Percentiles rank a stretch among this genome's conserved stretches.
phyloP scores from a whole-genome alignment of 2,329 filamentous ascomycete genomes.

The Penicillium crustosum region DNA sequence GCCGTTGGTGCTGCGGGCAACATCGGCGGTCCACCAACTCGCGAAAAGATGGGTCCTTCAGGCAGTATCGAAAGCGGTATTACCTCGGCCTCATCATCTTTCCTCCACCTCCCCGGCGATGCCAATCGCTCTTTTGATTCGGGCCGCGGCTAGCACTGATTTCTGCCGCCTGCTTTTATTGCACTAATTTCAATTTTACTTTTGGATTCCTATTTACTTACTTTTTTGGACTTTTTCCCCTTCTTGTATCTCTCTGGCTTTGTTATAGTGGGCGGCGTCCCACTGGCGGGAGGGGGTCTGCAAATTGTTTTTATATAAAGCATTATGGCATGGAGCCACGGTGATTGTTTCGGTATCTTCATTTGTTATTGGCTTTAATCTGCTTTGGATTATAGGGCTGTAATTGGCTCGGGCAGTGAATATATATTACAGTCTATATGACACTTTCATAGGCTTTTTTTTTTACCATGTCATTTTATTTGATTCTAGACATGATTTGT shows the following conservation, averaged over 20 bases:
- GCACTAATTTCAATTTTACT: constrained; percentile 4
- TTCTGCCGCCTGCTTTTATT: constrained; percentile 3
- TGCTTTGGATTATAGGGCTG: constrained; percentile 13
- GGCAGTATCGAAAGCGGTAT: constrained; percentile 20
- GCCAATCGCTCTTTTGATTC: constrained; percentile 20
- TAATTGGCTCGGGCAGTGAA: constrained; percentile 11
- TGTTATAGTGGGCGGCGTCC: constrained; percentile 26
- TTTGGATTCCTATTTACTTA: constrained; percentile 4
- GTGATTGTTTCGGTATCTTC: constrained; percentile 20
- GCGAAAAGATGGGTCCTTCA: constrained; percentile 11
- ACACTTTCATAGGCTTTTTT: background rate
- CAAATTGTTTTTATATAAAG: constrained; percentile 20
- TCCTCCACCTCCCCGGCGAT: constrained; percentile 25
- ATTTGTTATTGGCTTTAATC: constrained; percentile 12
- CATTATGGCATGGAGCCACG: constrained; percentile 31
- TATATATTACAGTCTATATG: constrained; percentile 12
- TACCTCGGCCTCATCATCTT: constrained; percentile 32
- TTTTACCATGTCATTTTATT: background rate
- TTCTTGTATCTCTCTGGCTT: constrained; percentile 6
- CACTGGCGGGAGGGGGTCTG: constrained; percentile 20
- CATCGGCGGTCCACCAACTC: constrained; percentile 19
- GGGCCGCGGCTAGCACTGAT: constrained; percentile 16
- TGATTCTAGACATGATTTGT: background rate
- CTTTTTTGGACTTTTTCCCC: constrained; percentile 7
- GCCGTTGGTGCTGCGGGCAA: constrained; percentile 29